Conservation (phyloP, 176 grass and related monocot species). For the Oryza officinalis region DNA sequence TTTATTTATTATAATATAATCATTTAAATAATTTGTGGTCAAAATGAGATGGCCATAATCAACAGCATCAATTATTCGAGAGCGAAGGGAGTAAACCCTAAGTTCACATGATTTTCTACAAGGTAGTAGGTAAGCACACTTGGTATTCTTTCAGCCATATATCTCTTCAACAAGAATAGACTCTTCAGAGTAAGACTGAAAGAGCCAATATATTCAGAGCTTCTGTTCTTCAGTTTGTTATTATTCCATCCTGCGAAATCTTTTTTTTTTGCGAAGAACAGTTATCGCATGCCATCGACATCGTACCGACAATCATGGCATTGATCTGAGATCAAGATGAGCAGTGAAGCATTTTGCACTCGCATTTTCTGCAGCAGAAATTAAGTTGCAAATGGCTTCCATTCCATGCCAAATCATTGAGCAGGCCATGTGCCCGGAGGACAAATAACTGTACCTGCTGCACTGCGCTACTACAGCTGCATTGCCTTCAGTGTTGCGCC, state of each 20-base stretch:
- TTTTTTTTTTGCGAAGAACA: too few species aligned
- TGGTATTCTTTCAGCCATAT: background rate
- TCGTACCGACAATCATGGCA: background rate
- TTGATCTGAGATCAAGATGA: background rate
- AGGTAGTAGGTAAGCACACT: background rate
- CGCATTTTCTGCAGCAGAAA: background rate
- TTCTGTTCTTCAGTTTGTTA: background rate
- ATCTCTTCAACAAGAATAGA: background rate
- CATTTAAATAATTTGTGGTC: too few species aligned
- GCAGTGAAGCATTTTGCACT: background rate
- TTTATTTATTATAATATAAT: too few species aligned
- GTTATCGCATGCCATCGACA: background rate
- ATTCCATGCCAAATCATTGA: slow-evolving; percentile 33
- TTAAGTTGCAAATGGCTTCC: background rate
- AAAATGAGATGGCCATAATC: too few species aligned
- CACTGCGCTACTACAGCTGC: background rate
- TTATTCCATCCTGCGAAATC: background rate
- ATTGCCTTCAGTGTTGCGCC: background rate
- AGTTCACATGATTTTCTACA: slow-evolving; percentile 29
- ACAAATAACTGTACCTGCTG: background rate
- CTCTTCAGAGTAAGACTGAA: background rate
- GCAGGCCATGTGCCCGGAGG: slow-evolving; percentile 15
- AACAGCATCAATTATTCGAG: too few species aligned
- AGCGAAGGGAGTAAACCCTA: background rate
- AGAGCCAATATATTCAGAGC: background rate